A percentile compares a stretch with the other conserved stretches of the same genome.
These are phyloP conservation scores for Diplogelasinospora grovesii DNA, from an alignment of 495 filamentous ascomycete genomes.

Conservation along the genomic window DNA sequence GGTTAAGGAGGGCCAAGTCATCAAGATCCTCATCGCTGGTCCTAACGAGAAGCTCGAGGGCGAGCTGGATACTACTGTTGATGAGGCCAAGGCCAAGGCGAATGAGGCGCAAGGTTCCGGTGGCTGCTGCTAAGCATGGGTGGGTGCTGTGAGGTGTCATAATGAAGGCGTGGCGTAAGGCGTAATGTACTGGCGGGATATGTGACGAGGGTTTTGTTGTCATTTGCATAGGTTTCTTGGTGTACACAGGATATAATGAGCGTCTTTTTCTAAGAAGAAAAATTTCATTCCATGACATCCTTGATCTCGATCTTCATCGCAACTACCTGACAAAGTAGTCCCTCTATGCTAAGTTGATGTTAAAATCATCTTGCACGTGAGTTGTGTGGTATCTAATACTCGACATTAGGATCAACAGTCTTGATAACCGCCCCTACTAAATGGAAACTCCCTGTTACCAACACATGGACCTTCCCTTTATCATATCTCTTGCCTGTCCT, in stretches of 20 bases:
- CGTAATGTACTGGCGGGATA: too few relatives aligned
- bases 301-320: too few relatives aligned
- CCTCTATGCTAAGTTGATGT: too few relatives aligned
- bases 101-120: constrained; percentile 2
- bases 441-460: constrained; percentile 84
- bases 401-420: constrained; percentile 52
- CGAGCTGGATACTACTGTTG: constrained; percentile 16
- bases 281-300: too few relatives aligned
- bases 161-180: too few relatives aligned
- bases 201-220: too few relatives aligned
- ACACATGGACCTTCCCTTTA: constrained; percentile 23
- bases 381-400: constrained; percentile 17
- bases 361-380: too few relatives aligned
- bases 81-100: constrained; percentile 13
- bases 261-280: too few relatives aligned
- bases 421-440: constrained; percentile 77
- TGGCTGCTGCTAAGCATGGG: constrained; percentile 27
- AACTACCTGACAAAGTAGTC: too few relatives aligned
- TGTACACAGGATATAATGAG: too few relatives aligned
- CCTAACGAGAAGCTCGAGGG: constrained; percentile 45
- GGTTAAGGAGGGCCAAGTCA: constrained; percentile 68
- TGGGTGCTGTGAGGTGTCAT: too few relatives aligned
- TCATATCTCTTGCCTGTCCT: constrained; percentile 9
- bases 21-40: constrained; percentile 79
- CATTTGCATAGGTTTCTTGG: too few relatives aligned